phyloP scores from a whole-genome alignment of 306 rosid species.

The Mucuna pruriens region DNA sequence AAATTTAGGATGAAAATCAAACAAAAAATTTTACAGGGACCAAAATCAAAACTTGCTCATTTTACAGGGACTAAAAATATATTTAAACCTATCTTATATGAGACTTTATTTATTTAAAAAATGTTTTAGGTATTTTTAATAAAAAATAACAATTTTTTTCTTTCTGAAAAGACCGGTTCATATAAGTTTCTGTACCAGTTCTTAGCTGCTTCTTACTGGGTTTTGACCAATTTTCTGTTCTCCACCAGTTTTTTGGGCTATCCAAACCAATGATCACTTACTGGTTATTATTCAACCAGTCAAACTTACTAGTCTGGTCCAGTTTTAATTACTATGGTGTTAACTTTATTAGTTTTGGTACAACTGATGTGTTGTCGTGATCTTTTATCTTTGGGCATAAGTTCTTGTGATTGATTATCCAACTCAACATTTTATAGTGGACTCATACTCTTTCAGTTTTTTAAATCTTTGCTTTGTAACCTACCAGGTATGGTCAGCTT shows the following conservation, averaged over 20 bases:
- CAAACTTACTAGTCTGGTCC: neutral
- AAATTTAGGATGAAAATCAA: too few relatives aligned
- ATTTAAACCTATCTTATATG: too few relatives aligned
- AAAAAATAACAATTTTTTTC: too few relatives aligned
- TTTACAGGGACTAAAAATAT: too few relatives aligned
- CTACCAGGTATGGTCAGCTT: constrained; percentile 3
- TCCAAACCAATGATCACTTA: neutral
- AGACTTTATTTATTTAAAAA: neutral
- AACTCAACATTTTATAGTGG: neutral
- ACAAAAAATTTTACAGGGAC: too few relatives aligned
- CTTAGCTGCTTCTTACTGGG: neutral
- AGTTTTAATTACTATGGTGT: neutral
- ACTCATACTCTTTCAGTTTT: constrained; percentile 7
- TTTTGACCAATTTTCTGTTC: neutral
- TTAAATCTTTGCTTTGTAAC: constrained; percentile 19
- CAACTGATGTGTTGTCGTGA: neutral
- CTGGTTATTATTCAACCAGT: neutral
- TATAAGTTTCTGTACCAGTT: neutral
- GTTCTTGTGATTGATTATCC: constrained; percentile 20
- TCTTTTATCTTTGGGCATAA: neutral
- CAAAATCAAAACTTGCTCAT: too few relatives aligned
- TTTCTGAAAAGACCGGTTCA: neutral
- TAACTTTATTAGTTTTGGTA: constrained; percentile 12
- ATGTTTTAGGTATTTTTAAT: neutral
- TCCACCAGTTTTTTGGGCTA: neutral